A percentile compares a stretch with the other conserved stretches of the same genome.
Evolutionary conservation across 768 basidiomycete species (phyloP).

Genomic region (Termitomyces sp.): DNA sequence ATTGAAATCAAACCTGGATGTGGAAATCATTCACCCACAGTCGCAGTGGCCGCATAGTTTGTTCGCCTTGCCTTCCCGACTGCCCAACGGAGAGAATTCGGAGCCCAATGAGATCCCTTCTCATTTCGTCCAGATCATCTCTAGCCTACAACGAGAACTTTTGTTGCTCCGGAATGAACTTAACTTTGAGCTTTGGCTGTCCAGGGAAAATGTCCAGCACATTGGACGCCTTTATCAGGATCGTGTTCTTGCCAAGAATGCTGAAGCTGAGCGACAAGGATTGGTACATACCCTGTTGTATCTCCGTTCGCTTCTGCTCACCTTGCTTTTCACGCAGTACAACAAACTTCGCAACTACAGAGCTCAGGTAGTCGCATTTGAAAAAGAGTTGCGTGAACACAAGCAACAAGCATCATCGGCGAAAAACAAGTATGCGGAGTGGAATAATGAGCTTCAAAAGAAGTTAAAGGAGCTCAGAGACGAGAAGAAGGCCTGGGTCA

Average conservation of each 20-base stretch:
- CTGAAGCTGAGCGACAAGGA: conserved; percentile 79
- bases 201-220: conserved; percentile 77
- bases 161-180: conserved; percentile 75
- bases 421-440: conserved; percentile 78
- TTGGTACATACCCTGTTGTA: conserved; percentile 48
- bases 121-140: conserved; percentile 62
- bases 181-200: conserved; percentile 82
- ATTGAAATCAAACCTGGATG: conserved; percentile 65
- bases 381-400: conserved; percentile 68
- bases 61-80: conserved; percentile 30
- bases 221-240: conserved; percentile 79
- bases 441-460: conserved; percentile 78
- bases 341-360: conserved; percentile 81
- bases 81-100: conserved; percentile 11
- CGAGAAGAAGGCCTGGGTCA: conserved; percentile 75
- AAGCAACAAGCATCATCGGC: conserved; percentile 68
- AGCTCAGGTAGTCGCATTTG: conserved; percentile 59
- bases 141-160: conserved; percentile 71
- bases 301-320: neutral
- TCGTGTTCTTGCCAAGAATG: conserved; percentile 65
- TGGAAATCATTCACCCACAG: conserved; percentile 53
- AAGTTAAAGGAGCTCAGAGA: conserved; percentile 72
- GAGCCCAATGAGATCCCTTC: conserved; percentile 29
- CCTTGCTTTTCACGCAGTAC: conserved; percentile 41
- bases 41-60: conserved; percentile 50